Evolutionary conservation across 495 filamentous ascomycete genomes (phyloP), one percentile per base, ranked within the genome.

Genomic region (Hypoxylon crocopeplum): DNA sequence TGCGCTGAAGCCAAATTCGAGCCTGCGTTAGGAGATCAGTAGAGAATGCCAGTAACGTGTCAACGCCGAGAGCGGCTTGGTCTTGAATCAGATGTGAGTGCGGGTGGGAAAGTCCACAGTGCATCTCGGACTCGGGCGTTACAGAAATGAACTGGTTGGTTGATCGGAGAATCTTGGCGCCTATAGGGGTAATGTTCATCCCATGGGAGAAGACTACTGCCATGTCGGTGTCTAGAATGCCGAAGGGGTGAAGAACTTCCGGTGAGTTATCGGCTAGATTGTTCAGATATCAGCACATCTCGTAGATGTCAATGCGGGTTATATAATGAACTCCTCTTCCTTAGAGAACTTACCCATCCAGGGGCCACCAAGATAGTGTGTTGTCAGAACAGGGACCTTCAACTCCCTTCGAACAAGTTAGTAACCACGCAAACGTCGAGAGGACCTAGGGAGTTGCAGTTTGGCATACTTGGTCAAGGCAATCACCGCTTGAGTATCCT

Each of bases 191-290:
- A 13, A 79, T 47, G 54, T 58, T 70, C 29, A 44, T 54, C 12
- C 59, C 70, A 50, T 81, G 78, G 5, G 72, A 75, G 55, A 81
- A 72, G 20, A 81, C 69, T 10, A 79, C 64, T 2, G 78, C 69
- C 46, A 62, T 69, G 33, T 56, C 52, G n/a, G 41, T 66, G 59
- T 74, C 66, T 2, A 79, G 62, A 25, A 75, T 38, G 10, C 62
- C 64, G 6, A 69, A 52, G 17, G 60, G 47, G 24, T 66, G 41
- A 15, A 80, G 33, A 21, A 69, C 39, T n/a, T 68, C 59, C 3
- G 77, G 75, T 30, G 59, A 59, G 52, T 72, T 73, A 20, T 54
- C 47, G 36, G 37, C 71, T 72, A 21, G 4, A 12, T 34, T 36
- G 19, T 5, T 25, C 7, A 16, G 13, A 3, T 36, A n/a, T n/a